Base-by-base conservation (phyloP, 495 filamentous ascomycete genomes). In the Tuber calosporum region DNA sequence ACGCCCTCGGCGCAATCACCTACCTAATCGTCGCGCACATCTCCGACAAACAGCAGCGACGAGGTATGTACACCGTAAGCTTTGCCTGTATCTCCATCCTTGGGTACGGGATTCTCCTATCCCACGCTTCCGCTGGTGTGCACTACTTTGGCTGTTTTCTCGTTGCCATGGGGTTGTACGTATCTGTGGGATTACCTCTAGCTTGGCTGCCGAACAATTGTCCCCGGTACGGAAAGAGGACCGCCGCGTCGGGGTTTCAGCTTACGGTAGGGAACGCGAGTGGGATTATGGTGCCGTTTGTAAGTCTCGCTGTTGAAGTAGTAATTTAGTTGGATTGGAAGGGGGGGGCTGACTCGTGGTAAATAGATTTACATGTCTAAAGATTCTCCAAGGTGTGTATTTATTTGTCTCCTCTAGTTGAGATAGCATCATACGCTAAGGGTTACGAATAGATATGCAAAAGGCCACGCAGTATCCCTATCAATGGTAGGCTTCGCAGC, bases 61-160 rank as follows among this genome's bases (percentile, higher is more conserved):
- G 91, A 26, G 90, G 85, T 4, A 43, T 91, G 0, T 91, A 89
- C 74, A 83, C 86, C 13, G 84, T 89, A 42, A 73, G 87, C 20
- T 89, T 90, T 70, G 86, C 85, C 45, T 78, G 79, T 2, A 83
- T 92, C 13, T 88, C 86, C 8, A 84, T 91, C n/a, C 79, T 91
- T 45, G 91, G 91, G 4, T 93, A 92, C 73, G 89, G 85, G 0
- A 83, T 93, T 34, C 77, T 93, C 67, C 84, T 92, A 40, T 86
- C 88, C 7, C 83, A 88, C 72, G 83, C 86, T 3, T 83, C 86
- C 1, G 83, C 86, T 0, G 88, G 88, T 0, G 90, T 90, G 15
- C 89, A 90, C 77, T 94, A 93, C 74, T 87, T 90, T 62, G 91
- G 89, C 20, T 91, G 89, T 68, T 88, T 92, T 76, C 82, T 93